Conservation (phyloP, 1,284 basidiomycete genomes). For the Cutaneotrichosporon cutaneum region DNA sequence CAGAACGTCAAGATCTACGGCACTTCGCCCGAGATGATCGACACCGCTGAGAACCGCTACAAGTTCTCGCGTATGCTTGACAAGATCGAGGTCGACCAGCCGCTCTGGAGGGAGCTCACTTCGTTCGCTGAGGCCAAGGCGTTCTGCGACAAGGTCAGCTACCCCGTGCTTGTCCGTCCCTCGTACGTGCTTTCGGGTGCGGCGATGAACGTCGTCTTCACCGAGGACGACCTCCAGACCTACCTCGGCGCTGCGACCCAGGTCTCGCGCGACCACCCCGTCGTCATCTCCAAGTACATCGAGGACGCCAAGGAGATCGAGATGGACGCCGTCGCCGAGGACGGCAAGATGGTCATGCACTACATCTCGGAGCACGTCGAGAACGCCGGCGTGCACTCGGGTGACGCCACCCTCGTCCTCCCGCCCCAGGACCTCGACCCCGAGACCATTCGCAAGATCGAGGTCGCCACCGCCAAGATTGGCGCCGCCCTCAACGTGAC, state of each 20-base stretch:
- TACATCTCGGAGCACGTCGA: conserved; percentile 99
- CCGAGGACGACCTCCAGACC: conserved; percentile 81
- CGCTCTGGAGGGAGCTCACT: conserved; percentile 93
- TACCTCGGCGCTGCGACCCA: conserved; percentile 95
- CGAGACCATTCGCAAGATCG: conserved; percentile 91
- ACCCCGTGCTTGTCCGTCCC: conserved; percentile 93
- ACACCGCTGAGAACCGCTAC: conserved; percentile 98
- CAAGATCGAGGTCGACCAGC: conserved; percentile 97
- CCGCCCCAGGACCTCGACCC: conserved; percentile 98
- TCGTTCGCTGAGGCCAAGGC: conserved; percentile 81
- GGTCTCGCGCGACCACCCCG: conserved; percentile 94
- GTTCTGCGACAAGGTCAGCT: conserved; percentile 89
- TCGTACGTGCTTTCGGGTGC: conserved; percentile 98
- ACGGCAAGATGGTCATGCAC: conserved; percentile 98
- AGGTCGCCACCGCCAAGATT: conserved; percentile 95
- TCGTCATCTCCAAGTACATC: conserved; percentile 98
- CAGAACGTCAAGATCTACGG: conserved; percentile 98
- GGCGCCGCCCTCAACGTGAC: conserved; percentile 98
- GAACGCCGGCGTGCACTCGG: conserved; percentile 96
- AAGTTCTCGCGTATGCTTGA: conserved; percentile 98
- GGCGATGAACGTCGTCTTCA: conserved; percentile 98
- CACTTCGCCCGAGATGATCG: conserved; percentile 99
- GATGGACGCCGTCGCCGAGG: conserved; percentile 97
- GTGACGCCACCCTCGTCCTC: conserved; percentile 95
- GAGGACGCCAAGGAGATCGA: conserved; percentile 99